Base-by-base conservation (phyloP, 73 alveolate species). In the Paramecium pentaurelia region DNA sequence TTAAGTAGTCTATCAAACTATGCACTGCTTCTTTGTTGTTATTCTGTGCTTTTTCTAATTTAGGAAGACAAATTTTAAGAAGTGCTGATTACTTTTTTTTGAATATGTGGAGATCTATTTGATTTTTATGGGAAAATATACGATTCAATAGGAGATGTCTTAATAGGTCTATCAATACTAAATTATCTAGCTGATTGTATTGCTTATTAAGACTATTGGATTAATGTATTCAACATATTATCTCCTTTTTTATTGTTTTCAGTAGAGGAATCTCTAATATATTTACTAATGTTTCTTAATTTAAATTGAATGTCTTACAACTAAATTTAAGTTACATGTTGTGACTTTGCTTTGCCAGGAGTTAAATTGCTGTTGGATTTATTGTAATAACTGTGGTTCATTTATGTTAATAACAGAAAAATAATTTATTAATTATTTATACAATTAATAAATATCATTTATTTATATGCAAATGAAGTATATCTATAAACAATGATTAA, bases 321-420 rank as follows among this genome's bases (percentile, higher is more conserved):
- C 84, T 64, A 64, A 28, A 64, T 64, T 30, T 64, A 64, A 64
- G 84, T 64, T 64, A 64, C 84, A 32, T 64, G 45, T 32, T 28
- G 7, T 32, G 84, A 64, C 84, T 34, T 64, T 32, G 84, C 28
- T 64, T 64, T 64, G 16, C 84, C 84, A 32, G 84, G 84, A 34
- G 84, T 64, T 34, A 32, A 64, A 34, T 34, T 64, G 30, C 51
- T 32, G 47, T 64, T 64, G 22, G 84, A 64, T 64, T 64, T 64
- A 64, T 64, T 64, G 84, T 64, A 64, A 64, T 64, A 64, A 64
- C 84, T 64, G 84, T 18, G 84, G 27, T 64, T 64, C 84, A 64
- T 64, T 64, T 64, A 64, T 64, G 70, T 64, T 32, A 64, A 64
- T 64, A 64, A 64, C 84, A 64, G 84, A 64, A 64, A 60, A 64